Evolutionary conservation across 1,284 basidiomycete genomes (phyloP), one percentile per base, ranked within the genome.

Genomic region (Puccinia coronata): DNA sequence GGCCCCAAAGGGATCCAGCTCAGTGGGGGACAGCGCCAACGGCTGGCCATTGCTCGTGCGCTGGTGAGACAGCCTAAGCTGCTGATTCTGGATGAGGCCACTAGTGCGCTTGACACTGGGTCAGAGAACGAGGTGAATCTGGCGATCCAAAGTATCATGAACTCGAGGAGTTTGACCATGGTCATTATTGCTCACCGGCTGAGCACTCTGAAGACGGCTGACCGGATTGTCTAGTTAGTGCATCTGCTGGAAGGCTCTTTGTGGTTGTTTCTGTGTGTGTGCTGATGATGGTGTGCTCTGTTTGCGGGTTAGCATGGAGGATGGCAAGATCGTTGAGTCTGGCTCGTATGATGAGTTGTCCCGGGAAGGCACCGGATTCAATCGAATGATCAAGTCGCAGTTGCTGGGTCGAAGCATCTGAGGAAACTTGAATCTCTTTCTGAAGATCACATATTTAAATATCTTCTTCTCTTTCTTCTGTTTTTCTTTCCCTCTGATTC

Each of bases 141-240:
- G 84, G 95, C 95, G 0, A 92, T 98, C 78, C 93, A 94, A 85
- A 92, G 92, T 85, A 95, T 97, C 82, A 88, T 96, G 71, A 88
- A 89, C 78, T 89, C 90, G 31, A 88, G 91, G 74, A 90, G 92
- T 83, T 93, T 94, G 69, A 96, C 94, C 0, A 95, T 94, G 82
- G 87, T 97, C 57, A 91, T 96, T 79, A 93, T 95, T 34, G 95
- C 95, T 0, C 95, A 96, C 86, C 89, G 95, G 80, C 82, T 23
- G 31, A 83, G 78, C 53, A 80, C 78, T 5, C 70, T 80, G 11
- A 80, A 80, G 43, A 80, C 78, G 0, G 78, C 78, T 41, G 78
- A 80, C 53, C 39, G 53, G 47, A 80, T 80, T 23, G 67, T 80
- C 61, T 69, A 43, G 57, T 74, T 6, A 53, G 57, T 70, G 31